Percentiles rank a stretch among this genome's conserved stretches.
These are phyloP conservation scores for Trichopus zeylanicus DNA, from an alignment of 116 monocot genomes.

Conservation along the genomic window DNA sequence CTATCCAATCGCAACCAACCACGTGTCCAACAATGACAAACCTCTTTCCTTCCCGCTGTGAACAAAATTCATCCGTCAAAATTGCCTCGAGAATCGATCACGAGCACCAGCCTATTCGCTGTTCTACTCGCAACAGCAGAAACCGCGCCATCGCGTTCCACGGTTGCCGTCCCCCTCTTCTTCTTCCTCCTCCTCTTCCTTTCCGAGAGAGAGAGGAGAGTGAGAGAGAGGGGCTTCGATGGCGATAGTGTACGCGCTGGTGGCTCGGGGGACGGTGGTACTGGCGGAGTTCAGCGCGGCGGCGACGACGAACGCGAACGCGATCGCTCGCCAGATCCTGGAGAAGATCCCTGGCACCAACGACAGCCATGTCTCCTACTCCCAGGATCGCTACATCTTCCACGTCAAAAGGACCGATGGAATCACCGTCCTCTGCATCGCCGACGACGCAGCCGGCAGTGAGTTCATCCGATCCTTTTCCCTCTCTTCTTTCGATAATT, in stretches of 20 bases:
- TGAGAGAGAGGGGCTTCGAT: constrained; percentile 9
- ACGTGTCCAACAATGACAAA: too few relatives aligned
- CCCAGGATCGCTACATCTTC: constrained; percentile 89
- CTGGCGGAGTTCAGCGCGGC: constrained; percentile 66
- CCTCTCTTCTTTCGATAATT: too few relatives aligned
- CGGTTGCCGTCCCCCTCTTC: neutral
- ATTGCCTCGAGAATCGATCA: too few relatives aligned
- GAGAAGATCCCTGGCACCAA: constrained; percentile 67
- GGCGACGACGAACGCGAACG: constrained; percentile 46
- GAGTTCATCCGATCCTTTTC: constrained; percentile 9
- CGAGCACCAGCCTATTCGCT: too few relatives aligned
- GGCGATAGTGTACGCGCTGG: constrained; percentile 74
- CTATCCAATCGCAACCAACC: too few relatives aligned
- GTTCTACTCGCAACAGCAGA: too few relatives aligned
- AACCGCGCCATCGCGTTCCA: too few relatives aligned
- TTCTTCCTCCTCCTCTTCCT: neutral
- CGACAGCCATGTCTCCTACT: constrained; percentile 94
- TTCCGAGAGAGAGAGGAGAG: neutral
- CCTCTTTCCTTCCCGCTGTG: too few relatives aligned
- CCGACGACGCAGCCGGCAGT: constrained; percentile 90
- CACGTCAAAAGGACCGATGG: constrained; percentile 98
- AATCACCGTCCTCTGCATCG: constrained; percentile 95
- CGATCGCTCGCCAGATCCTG: constrained; percentile 70
- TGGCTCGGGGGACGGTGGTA: constrained; percentile 77
- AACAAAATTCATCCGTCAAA: too few relatives aligned